These are phyloP conservation scores for Corymbia citriodora DNA, from an alignment of 441 rosid genomes.

Conservation along the genomic window DNA sequence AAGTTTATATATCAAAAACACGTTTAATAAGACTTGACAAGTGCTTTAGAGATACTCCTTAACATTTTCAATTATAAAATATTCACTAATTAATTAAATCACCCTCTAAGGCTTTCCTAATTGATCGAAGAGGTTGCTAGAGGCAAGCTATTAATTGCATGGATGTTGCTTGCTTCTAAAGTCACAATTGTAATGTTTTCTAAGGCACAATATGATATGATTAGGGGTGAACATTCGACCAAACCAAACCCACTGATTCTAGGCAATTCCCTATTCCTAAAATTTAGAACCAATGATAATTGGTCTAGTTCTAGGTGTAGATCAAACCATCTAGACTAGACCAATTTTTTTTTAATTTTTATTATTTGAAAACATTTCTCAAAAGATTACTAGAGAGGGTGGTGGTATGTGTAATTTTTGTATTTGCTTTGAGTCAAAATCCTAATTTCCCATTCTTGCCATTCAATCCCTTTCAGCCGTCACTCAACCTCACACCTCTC, in stretches of 20 bases:
- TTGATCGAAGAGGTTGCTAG: background rate
- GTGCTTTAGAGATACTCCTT: background rate
- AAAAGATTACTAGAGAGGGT: background rate
- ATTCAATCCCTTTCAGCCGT: background rate
- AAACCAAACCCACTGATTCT: accelerated
- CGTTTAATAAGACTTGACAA: background rate
- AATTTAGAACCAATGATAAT: background rate
- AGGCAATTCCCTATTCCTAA: accelerated
- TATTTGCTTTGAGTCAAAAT: background rate
- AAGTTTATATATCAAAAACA: background rate
- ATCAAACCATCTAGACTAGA: background rate
- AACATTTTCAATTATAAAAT: background rate
- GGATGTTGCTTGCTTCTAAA: background rate
- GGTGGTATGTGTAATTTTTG: background rate
- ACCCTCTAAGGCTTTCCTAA: background rate
- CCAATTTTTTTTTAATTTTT: background rate
- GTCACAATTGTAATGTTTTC: background rate
- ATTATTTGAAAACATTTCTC: background rate
- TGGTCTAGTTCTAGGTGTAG: background rate
- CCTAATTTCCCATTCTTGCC: background rate
- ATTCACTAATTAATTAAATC: background rate
- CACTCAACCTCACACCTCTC: background rate
- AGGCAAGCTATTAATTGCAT: background rate
- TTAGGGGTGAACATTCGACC: background rate
- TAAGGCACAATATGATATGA: background rate